Conservation (phyloP, 495 filamentous ascomycete genomes). For the Podospora sp. region DNA sequence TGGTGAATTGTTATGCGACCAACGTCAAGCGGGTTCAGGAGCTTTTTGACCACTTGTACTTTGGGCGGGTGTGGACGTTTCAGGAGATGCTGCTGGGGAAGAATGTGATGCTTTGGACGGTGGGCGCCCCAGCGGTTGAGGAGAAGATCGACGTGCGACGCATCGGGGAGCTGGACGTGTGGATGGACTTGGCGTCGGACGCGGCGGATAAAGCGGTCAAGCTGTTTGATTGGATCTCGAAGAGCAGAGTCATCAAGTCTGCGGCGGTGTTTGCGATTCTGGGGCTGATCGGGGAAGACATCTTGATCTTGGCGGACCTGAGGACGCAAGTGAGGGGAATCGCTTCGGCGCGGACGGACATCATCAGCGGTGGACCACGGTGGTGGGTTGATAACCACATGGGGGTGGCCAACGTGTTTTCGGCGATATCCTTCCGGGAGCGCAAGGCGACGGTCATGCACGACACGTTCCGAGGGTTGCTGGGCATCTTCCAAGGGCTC, state of each 20-base stretch:
- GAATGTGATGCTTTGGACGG: constrained; percentile 30
- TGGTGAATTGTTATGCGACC: constrained; percentile 34
- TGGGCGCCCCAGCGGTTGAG: constrained; percentile 17
- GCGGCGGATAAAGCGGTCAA: constrained; percentile 31
- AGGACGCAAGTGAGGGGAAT: constrained; percentile 30
- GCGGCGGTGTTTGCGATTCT: not conserved
- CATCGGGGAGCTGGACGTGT: constrained; percentile 30
- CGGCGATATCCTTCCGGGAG: constrained; percentile 27
- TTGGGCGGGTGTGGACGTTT: constrained; percentile 32
- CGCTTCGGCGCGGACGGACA: constrained; percentile 27
- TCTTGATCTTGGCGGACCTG: constrained; percentile 5
- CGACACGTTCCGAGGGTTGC: constrained; percentile 27
- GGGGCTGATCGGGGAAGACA: constrained; percentile 17
- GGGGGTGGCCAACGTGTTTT: constrained; percentile 34
- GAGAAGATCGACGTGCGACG: not conserved
- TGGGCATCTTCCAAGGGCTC: constrained; percentile 25
- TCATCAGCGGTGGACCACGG: constrained; percentile 29
- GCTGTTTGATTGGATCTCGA: constrained; percentile 27
- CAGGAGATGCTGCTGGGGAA: constrained; percentile 38
- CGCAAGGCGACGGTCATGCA: constrained; percentile 1
- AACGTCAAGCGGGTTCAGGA: constrained; percentile 25
- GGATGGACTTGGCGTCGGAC: constrained; percentile 34
- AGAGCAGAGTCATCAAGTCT: constrained; percentile 9
- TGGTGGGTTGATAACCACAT: constrained; percentile 33
- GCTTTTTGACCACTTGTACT: constrained; percentile 33